A percentile compares a stretch with the other conserved stretches of the same genome.
Conservation (phyloP, 1,284 basidiomycete species). For the Ustilago curta region DNA sequence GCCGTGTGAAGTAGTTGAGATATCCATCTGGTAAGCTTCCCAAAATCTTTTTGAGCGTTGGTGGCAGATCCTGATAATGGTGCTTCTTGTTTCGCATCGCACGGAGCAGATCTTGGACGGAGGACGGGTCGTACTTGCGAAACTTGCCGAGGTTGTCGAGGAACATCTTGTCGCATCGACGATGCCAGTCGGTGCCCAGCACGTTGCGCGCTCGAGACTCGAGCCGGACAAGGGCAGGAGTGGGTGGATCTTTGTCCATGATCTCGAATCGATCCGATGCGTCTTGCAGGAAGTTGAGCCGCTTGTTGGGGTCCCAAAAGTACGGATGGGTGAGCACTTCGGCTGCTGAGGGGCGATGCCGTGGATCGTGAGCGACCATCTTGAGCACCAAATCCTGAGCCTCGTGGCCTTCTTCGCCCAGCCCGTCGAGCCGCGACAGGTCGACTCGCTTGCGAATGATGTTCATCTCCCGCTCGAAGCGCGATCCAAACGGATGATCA, state of each 20-base stretch:
- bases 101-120: slow-evolving; percentile 89
- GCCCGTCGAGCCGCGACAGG: slow-evolving; percentile 54
- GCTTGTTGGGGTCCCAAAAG: slow-evolving; percentile 91
- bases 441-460: slow-evolving; percentile 60
- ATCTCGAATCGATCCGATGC: slow-evolving; percentile 97
- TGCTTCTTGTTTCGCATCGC: slow-evolving; percentile 99
- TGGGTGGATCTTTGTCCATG: slow-evolving; percentile 84
- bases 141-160: slow-evolving; percentile 94
- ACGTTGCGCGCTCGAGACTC: slow-evolving; percentile 73
- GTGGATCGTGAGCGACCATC: slow-evolving; percentile 61
- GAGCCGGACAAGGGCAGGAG: slow-evolving; percentile 79
- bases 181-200: slow-evolving; percentile 81
- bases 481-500: slow-evolving; percentile 65
- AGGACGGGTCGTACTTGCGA: slow-evolving; percentile 90
- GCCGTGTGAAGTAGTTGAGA: slow-evolving; percentile 87
- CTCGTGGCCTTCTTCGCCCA: slow-evolving; percentile 65
- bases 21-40: slow-evolving; percentile 93
- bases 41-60: slow-evolving; percentile 85
- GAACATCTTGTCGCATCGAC: slow-evolving; percentile 85
- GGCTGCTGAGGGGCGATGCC: slow-evolving; percentile 82
- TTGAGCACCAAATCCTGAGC: slow-evolving; percentile 63
- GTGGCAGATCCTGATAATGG: slow-evolving; percentile 95
- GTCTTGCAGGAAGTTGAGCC: slow-evolving; percentile 93
- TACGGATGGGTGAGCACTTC: slow-evolving; percentile 90
- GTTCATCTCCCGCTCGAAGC: slow-evolving; percentile 68